Percentiles rank a stretch among this genome's conserved stretches.
Conservation (phyloP, 257 asterid genomes). For the Rubia yunnanensis region DNA sequence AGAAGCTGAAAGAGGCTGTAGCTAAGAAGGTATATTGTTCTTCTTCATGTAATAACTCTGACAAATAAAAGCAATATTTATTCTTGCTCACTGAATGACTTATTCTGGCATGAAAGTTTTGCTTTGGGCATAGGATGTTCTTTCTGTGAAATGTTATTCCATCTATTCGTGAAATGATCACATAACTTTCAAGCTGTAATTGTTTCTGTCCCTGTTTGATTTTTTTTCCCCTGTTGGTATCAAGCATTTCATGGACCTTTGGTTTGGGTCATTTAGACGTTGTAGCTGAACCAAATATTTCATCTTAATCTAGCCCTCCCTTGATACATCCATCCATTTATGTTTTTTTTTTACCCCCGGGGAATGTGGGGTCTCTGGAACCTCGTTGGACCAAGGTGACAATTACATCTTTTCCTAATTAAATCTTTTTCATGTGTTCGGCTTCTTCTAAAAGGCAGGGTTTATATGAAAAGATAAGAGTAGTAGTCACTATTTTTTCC, state of each 20-base stretch:
- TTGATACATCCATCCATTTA: neutral
- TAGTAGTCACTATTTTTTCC: neutral
- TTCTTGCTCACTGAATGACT: neutral
- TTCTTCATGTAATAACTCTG: constrained; percentile 16
- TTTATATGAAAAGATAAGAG: neutral
- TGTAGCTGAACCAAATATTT: neutral
- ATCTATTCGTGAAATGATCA: neutral
- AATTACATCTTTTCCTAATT: neutral
- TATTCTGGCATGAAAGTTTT: neutral
- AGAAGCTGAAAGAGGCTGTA: constrained; percentile 66
- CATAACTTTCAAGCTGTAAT: neutral
- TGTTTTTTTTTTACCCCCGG: neutral
- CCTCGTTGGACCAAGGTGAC: neutral
- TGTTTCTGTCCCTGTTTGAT: neutral
- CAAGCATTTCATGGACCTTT: neutral
- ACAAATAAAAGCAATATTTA: neutral
- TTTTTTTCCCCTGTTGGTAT: neutral
- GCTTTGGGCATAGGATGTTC: neutral
- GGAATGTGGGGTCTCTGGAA: neutral
- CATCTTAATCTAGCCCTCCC: neutral
- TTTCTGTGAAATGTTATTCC: neutral
- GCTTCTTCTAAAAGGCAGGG: neutral
- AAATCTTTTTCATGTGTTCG: neutral
- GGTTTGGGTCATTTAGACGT: neutral
- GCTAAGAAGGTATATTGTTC: constrained; percentile 45